Evolutionary conservation across 805 yeast species (phyloP).

Genomic region (Danielozyma ontarioensis): DNA sequence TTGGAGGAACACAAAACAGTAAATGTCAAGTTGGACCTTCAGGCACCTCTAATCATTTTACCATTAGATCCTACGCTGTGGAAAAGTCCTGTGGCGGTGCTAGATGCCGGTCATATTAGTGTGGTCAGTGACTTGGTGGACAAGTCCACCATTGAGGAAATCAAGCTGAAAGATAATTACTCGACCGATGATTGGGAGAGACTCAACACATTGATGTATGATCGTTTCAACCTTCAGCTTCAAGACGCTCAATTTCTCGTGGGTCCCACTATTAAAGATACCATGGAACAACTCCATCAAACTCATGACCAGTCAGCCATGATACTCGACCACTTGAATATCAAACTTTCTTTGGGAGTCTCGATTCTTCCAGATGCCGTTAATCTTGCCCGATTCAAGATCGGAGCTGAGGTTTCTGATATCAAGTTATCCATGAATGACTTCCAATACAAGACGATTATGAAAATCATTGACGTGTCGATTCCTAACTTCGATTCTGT

Average conservation of each 20-base stretch:
- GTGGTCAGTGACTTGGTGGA: conserved; percentile 77
- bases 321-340: conserved; percentile 69
- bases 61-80: conserved; percentile 78
- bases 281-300: conserved; percentile 66
- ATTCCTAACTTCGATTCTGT: conserved; percentile 48
- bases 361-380: conserved; percentile 82
- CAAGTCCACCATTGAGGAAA: conserved; percentile 58
- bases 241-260: conserved; percentile 86
- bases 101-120: conserved; percentile 95
- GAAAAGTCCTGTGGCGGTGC: conserved; percentile 82
- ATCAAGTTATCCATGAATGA: conserved; percentile 75
- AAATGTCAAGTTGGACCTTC: conserved; percentile 80
- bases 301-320: conserved; percentile 44
- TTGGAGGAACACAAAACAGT: conserved; percentile 91
- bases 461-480: conserved; percentile 68
- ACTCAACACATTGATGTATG: conserved; percentile 80
- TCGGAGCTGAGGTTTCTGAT: conserved; percentile 73
- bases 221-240: conserved; percentile 68
- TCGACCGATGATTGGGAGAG: conserved; percentile 68
- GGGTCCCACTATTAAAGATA: conserved; percentile 75
- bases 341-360: conserved; percentile 70
- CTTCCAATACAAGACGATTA: conserved; percentile 81
- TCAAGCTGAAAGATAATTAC: conserved; percentile 58
- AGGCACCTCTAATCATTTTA: conserved; percentile 85
- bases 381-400: conserved; percentile 63